Conservation (phyloP, 345 rosid genomes). For the Garcia nutans region DNA sequence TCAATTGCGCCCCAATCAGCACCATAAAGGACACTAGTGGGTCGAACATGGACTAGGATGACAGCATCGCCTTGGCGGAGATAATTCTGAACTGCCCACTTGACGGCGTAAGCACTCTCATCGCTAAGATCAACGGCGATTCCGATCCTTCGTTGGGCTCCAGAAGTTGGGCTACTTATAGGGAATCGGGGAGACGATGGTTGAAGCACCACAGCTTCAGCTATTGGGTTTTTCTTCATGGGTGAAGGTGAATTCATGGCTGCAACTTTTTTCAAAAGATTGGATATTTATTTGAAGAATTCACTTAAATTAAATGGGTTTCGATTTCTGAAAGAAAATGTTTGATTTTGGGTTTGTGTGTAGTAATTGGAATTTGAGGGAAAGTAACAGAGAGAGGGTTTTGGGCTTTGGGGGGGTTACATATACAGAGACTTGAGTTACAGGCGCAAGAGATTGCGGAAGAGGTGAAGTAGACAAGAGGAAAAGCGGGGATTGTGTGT, state of each 20-base stretch:
- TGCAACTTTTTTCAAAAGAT: background rate
- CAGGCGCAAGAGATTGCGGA: background rate
- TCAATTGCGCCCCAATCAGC: slow-evolving; percentile 90
- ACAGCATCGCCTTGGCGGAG: slow-evolving; percentile 83
- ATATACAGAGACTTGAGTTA: too few relatives aligned
- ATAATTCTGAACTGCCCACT: slow-evolving; percentile 85
- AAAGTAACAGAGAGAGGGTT: background rate
- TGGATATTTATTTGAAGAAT: too few relatives aligned
- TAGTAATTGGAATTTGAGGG: background rate
- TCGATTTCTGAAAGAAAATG: background rate
- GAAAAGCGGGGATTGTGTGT: background rate
- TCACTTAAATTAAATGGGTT: too few relatives aligned
- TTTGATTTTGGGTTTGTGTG: background rate
- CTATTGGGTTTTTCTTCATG: slow-evolving; percentile 5
- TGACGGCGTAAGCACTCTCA: slow-evolving; percentile 79
- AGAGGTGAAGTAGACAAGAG: background rate
- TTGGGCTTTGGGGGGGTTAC: background rate
- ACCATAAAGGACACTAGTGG: slow-evolving; percentile 76
- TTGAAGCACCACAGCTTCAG: slow-evolving; percentile 47
- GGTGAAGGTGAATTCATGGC: slow-evolving; percentile 21
- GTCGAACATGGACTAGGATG: slow-evolving; percentile 68
- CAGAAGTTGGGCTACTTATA: slow-evolving; percentile 40
- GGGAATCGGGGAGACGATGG: slow-evolving; percentile 69
- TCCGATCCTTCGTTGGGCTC: slow-evolving; percentile 68
- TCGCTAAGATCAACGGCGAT: slow-evolving; percentile 89